Percentiles rank a stretch among this genome's conserved stretches.
Conservation (phyloP, 2,329 filamentous ascomycete genomes). For the Sclerotinia trifoliorum region DNA sequence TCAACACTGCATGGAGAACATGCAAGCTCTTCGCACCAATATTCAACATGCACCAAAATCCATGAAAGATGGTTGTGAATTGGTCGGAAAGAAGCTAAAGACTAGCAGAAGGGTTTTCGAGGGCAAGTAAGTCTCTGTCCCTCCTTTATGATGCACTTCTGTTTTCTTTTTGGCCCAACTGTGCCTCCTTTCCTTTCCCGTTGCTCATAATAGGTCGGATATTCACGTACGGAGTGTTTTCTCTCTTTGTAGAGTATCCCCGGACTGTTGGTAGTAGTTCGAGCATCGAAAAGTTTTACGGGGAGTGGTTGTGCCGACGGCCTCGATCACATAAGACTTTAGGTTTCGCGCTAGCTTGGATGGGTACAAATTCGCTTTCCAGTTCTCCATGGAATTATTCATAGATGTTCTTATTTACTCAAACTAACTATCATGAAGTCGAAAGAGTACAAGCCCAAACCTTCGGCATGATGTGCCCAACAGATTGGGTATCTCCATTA, state of each 20-base stretch:
- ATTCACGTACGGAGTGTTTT: neutral
- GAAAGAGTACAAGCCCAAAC: neutral
- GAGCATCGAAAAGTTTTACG: neutral
- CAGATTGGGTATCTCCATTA: neutral
- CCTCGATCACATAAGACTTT: neutral
- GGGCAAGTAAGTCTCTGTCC: slow-evolving; percentile 10
- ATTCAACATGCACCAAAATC: neutral
- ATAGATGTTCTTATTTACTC: neutral
- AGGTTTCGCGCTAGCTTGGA: neutral
- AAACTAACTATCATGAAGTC: slow-evolving; percentile 7
- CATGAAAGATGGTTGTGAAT: neutral
- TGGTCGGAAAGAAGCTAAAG: neutral
- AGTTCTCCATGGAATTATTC: neutral
- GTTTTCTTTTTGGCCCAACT: neutral
- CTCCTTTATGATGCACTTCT: neutral
- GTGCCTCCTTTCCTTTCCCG: neutral
- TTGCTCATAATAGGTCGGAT: neutral
- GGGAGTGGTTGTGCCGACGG: neutral
- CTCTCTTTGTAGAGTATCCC: neutral
- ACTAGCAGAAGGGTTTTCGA: neutral
- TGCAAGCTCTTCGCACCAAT: neutral
- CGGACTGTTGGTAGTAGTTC: neutral
- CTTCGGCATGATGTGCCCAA: neutral
- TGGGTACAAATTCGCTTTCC: neutral
- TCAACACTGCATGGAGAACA: neutral